These are phyloP conservation scores for Cyberlindnera euphorbiae DNA, from an alignment of 805 yeast genomes.

Conservation along the genomic window DNA sequence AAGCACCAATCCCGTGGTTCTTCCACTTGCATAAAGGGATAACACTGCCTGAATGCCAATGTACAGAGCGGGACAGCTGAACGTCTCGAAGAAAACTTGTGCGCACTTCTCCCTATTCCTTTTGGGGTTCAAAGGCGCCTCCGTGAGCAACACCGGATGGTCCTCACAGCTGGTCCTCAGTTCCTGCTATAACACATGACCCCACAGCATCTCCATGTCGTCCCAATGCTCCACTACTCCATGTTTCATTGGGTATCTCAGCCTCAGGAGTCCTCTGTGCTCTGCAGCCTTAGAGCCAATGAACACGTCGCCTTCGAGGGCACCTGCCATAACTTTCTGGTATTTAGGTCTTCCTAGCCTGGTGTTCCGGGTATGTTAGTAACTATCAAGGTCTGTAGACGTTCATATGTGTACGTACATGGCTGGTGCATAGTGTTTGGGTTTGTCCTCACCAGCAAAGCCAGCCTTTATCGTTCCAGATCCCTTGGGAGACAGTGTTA, in stretches of 20 bases:
- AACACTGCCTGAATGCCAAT: constrained; percentile 91
- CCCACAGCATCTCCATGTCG: constrained; percentile 83
- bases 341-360: constrained; percentile 80
- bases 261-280: constrained; percentile 67
- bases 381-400: constrained; percentile 2
- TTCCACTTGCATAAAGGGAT: constrained; percentile 80
- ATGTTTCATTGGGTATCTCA: constrained; percentile 71
- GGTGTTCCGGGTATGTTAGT: no score
- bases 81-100: constrained; percentile 86
- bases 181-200: constrained; percentile 53
- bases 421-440: constrained; percentile 59
- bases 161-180: constrained; percentile 61
- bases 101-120: constrained; percentile 87
- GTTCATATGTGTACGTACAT: constrained; percentile 29
- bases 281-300: constrained; percentile 75
- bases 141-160: constrained; percentile 85
- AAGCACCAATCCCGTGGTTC: constrained; percentile 85
- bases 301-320: constrained; percentile 58
- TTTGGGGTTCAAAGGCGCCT: constrained; percentile 81
- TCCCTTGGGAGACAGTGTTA: constrained; percentile 39
- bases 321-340: constrained; percentile 74
- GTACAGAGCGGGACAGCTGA: constrained; percentile 84
- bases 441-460: constrained; percentile 87
- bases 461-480: constrained; percentile 85
- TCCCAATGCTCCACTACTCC: constrained; percentile 82